Conservation (phyloP, 1,284 basidiomycete genomes). For the Singerocomus inundabilis region DNA sequence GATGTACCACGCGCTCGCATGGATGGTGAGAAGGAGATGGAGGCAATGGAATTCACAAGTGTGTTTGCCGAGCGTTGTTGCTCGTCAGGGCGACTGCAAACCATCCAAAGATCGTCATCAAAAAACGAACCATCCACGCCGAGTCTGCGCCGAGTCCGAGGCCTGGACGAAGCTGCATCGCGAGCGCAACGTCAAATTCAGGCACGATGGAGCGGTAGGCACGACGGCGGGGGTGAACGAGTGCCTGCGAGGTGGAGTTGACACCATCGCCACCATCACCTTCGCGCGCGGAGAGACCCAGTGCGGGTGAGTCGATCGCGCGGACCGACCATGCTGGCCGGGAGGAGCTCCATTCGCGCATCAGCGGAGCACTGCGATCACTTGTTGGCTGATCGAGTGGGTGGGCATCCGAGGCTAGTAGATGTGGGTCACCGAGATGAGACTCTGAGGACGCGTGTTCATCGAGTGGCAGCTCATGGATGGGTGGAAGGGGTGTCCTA, state of each 20-base stretch:
- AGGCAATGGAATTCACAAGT: neutral
- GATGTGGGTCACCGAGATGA: conserved; percentile 14
- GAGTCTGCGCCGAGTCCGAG: conserved; percentile 66
- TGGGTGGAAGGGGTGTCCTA: conserved; percentile 22
- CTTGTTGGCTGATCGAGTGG: no score
- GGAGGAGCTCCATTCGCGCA: no score
- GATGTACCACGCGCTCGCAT: no score
- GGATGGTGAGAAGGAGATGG: no score
- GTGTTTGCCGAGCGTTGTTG: conserved; percentile 17
- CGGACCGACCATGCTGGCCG: conserved; percentile 44
- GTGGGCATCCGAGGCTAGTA: conserved; percentile 1
- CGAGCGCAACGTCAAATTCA: conserved; percentile 65
- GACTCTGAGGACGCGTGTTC: conserved; percentile 7
- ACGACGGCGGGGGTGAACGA: conserved; percentile 27
- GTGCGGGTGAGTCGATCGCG: conserved; percentile 34
- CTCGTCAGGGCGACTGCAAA: conserved; percentile 46
- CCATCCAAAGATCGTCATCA: conserved; percentile 80
- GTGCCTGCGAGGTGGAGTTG: conserved; percentile 5
- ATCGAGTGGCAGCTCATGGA: conserved; percentile 20
- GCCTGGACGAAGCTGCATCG: conserved; percentile 70
- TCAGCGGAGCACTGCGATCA: no score
- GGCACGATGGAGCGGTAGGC: conserved; percentile 40
- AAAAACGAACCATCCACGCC: conserved; percentile 73
- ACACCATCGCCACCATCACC: neutral
- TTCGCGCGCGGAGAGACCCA: conserved; percentile 22